Evolutionary conservation across 805 yeast species (phyloP).

Genomic region (Nakazawaea anatomiae): DNA sequence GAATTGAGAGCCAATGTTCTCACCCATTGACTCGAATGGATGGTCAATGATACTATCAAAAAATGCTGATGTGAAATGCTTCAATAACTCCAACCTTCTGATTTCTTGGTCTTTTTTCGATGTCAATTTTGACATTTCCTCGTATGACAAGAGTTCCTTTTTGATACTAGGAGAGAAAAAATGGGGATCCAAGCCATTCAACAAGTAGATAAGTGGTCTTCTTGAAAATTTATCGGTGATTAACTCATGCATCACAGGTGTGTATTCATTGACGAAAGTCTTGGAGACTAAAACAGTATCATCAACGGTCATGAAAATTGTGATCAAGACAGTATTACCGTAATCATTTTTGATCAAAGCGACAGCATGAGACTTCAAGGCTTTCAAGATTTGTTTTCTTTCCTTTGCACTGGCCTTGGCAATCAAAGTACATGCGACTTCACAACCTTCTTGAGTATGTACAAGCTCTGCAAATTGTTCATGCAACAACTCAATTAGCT

Average conservation of each 20-base stretch:
- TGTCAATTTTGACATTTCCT: constrained; percentile 57
- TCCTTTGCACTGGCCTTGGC: constrained; percentile 89
- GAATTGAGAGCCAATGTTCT: constrained; percentile 80
- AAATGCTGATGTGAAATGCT: constrained; percentile 60
- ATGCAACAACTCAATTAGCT: constrained; percentile 72
- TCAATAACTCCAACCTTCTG: constrained; percentile 66
- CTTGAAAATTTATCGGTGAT: constrained; percentile 73
- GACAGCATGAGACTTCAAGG: constrained; percentile 69
- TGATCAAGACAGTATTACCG: constrained; percentile 77
- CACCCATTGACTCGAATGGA: constrained; percentile 48
- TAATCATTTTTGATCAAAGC: constrained; percentile 77
- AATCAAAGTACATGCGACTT: constrained; percentile 77
- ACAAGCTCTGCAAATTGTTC: constrained; percentile 94
- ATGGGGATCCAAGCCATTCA: constrained; percentile 74
- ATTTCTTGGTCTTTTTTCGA: constrained; percentile 80
- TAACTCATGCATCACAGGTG: constrained; percentile 46
- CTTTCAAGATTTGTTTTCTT: constrained; percentile 70
- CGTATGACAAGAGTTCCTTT: constrained; percentile 54
- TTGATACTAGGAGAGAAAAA: constrained; percentile 69
- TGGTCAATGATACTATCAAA: constrained; percentile 47
- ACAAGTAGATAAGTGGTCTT: constrained; percentile 79
- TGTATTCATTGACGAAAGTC: constrained; percentile 58
- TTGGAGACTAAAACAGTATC: constrained; percentile 83
- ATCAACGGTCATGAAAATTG: constrained; percentile 82
- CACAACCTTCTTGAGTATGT: constrained; percentile 92